Base-by-base conservation (phyloP, 805 yeast species). In the Pichia membranifaciens region DNA sequence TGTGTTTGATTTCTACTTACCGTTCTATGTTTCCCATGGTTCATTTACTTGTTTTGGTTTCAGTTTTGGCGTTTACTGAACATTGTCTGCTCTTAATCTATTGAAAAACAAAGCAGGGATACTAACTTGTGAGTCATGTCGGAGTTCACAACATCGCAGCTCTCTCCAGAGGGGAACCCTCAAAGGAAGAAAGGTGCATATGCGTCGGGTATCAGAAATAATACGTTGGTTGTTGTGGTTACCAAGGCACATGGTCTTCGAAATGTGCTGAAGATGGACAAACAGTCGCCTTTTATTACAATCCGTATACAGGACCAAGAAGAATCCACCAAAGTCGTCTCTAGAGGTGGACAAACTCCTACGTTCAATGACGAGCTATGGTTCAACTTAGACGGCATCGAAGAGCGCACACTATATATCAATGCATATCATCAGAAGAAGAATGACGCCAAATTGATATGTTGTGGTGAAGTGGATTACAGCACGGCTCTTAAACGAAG, bases 281-380 rank as follows among this genome's bases (percentile, higher is more conserved):
- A 93, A 59, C 99, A 93, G 66, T 84, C 87, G 54, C 99, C 98
- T 2, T 90, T 87, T 66, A 84, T 89, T 51, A 79, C 91, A 5
- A 73, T 87, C 12, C 71, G 98, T 48, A 73, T 93, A 5, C 91
- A 90, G 25, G 87, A 87, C 50, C 77, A 78, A 56, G 91, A 95
- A 9, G 81, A 85, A 53, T 80, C 84, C 58, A 87, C 97, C 1
- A 81, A 80, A 32, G 75, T 87, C 0, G 81, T 86, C 50, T 75
- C 78, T 44, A 70, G 98, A 54, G 99, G 96, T 1, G 99, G 99
- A 2, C 99, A 93, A 61, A 84, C 87, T 4, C 99, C 99, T 1
- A 77, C 72, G 18, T 93, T 97, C 87, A 82, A 87, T 50, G 81
- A 81, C 51, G 88, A 86, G 53, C 71, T 84, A 48, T 69, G 87